Percentiles rank a stretch among this genome's conserved stretches.
These are phyloP conservation scores for Blastobotrys mokoenaii DNA, from an alignment of 805 yeast species.

Conservation along the genomic window DNA sequence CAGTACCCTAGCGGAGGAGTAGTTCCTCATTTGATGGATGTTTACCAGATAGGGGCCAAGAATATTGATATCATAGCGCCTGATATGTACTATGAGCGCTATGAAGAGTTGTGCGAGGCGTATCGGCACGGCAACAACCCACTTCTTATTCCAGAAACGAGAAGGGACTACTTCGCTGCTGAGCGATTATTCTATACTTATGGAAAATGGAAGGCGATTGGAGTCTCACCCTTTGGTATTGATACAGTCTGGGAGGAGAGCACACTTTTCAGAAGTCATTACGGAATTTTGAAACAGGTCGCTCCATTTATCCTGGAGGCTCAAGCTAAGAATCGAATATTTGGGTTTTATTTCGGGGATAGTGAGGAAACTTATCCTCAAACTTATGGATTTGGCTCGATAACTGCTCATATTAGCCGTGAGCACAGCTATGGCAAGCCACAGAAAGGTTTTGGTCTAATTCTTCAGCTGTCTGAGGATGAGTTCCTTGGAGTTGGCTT, in stretches of 20 bases:
- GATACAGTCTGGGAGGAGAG: slow-evolving; percentile 9
- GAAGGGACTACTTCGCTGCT: slow-evolving; percentile 17
- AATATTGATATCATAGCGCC: slow-evolving; percentile 11
- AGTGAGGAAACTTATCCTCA: not conserved
- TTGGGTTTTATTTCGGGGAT: slow-evolving; percentile 16
- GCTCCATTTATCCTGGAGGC: slow-evolving; percentile 7
- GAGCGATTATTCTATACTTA: slow-evolving; percentile 10
- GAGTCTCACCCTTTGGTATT: slow-evolving; percentile 15
- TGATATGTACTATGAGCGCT: slow-evolving; percentile 13
- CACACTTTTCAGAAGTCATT: slow-evolving; percentile 10
- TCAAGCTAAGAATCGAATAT: slow-evolving; percentile 1
- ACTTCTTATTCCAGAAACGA: slow-evolving; percentile 15
- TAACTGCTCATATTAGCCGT: slow-evolving; percentile 3
- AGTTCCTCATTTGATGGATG: slow-evolving; percentile 10
- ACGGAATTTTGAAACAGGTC: slow-evolving; percentile 6
- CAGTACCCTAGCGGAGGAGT: slow-evolving; percentile 16
- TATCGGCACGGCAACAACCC: slow-evolving; percentile 10
- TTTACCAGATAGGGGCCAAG: slow-evolving; percentile 10
- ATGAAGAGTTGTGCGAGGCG: slow-evolving; percentile 7
- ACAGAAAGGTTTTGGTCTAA: slow-evolving; percentile 11
- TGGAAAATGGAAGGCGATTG: slow-evolving; percentile 12
- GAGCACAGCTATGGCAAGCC: slow-evolving; percentile 11
- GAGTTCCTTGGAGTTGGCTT: slow-evolving; percentile 11
- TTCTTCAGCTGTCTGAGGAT: slow-evolving; percentile 6
- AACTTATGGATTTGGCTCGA: slow-evolving; percentile 2